Conservation (phyloP, 371 early-diverging fungal species). For the Haplosporangium sp. region DNA sequence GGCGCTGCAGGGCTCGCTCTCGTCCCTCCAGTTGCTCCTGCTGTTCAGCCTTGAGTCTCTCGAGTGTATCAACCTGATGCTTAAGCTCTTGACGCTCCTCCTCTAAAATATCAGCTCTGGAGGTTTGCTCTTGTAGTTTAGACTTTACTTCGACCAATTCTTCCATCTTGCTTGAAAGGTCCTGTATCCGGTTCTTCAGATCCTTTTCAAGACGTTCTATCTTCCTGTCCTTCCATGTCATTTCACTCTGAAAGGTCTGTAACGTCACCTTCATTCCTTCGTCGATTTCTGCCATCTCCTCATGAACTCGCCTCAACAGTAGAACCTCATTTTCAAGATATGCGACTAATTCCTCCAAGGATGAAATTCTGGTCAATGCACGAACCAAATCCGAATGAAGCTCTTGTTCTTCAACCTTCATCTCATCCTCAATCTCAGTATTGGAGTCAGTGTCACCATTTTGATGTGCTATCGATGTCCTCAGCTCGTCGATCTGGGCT, state of each 20-base stretch:
- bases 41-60: conserved; percentile 20
- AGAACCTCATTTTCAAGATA: conserved; percentile 13
- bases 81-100: conserved; percentile 12
- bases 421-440: not conserved
- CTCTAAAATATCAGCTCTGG: conserved; percentile 7
- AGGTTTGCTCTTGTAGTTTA: conserved; percentile 12
- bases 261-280: conserved; percentile 14
- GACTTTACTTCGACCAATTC: conserved; percentile 16
- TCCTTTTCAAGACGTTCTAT: conserved; percentile 20
- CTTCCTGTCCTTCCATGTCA: conserved; percentile 12
- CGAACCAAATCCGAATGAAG: conserved; percentile 7
- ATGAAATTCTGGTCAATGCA: conserved; percentile 3
- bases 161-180: conserved; percentile 7
- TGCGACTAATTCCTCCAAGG: conserved; percentile 1
- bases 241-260: conserved; percentile 1
- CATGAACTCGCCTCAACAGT: not conserved
- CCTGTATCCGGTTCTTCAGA: conserved; percentile 16
- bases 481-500: not conserved
- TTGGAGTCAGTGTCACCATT: not conserved
- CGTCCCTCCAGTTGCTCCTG: conserved; percentile 34
- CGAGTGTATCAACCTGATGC: conserved; percentile 3
- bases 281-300: not conserved
- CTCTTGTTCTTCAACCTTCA: not conserved
- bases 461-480: not conserved
- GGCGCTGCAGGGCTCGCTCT: conserved; percentile 22